Percentiles rank a stretch among this genome's conserved stretches.
Evolutionary conservation across 495 filamentous ascomycete species (phyloP).

Genomic region (Paragyromitra xinjiangensis): DNA sequence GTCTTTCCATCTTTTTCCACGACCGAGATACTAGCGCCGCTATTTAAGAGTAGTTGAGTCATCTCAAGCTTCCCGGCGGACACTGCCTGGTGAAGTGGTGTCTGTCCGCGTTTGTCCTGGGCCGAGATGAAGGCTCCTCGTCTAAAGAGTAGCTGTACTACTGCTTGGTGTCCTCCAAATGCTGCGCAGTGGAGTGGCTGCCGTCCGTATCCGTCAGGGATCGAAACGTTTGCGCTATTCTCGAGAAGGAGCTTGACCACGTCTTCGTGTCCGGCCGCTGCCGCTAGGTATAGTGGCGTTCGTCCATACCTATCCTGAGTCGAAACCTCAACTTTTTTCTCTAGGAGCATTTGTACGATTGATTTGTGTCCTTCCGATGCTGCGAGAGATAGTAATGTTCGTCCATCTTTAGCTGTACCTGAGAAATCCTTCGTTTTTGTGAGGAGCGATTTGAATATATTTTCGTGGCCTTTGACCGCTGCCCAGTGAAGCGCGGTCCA

Average conservation of each 20-base stretch:
- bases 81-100: constrained; percentile 7
- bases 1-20: background rate
- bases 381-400: constrained; percentile 12
- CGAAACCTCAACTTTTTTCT: background rate
- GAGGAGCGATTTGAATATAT: background rate
- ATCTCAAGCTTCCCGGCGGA: background rate
- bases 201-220: background rate
- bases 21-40: background rate
- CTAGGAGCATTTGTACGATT: constrained; percentile 16
- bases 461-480: background rate
- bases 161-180: background rate
- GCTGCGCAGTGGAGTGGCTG: constrained; percentile 14
- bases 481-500: constrained; percentile 5
- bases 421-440: background rate
- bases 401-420: background rate
- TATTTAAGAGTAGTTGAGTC: background rate
- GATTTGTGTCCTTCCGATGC: constrained; percentile 4
- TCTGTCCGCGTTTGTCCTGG: background rate
- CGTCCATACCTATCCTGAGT: background rate
- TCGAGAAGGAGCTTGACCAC: background rate
- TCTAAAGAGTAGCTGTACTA: background rate
- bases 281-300: background rate
- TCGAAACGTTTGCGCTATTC: background rate
- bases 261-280: background rate
- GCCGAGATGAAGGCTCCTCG: background rate